phyloP scores from a whole-genome alignment of 495 filamentous ascomycete genomes.

The Neurospora sp. region DNA sequence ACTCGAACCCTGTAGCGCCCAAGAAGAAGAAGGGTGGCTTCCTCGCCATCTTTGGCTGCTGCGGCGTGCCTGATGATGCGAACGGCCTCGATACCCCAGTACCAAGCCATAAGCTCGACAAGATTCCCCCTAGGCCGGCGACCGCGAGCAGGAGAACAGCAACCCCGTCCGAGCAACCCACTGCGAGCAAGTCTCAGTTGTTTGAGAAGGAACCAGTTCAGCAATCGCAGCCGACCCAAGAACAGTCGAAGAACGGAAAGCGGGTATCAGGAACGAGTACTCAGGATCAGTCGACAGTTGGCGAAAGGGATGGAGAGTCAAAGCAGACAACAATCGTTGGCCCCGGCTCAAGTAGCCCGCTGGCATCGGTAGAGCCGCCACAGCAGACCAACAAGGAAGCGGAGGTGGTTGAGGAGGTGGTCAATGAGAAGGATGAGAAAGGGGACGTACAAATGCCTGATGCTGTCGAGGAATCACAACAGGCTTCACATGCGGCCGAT shows the following conservation, averaged over 20 bases:
- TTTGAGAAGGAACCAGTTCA: slow-evolving; percentile 34
- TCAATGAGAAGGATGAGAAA: slow-evolving; percentile 35
- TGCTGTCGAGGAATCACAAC: slow-evolving; percentile 21
- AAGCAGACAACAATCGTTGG: slow-evolving; percentile 35
- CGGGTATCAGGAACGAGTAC: slow-evolving; percentile 33
- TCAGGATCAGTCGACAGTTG: slow-evolving; percentile 33
- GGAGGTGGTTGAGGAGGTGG: slow-evolving; percentile 18
- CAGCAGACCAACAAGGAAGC: slow-evolving; percentile 12
- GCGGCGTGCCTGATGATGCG: slow-evolving; percentile 55
- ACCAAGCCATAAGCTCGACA: slow-evolving; percentile 56
- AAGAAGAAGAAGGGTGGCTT: slow-evolving; percentile 57
- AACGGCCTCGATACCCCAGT: slow-evolving; percentile 50
- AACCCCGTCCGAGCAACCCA: slow-evolving; percentile 44
- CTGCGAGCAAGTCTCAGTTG: slow-evolving; percentile 37
- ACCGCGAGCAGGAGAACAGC: slow-evolving; percentile 46
- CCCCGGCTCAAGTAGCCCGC: slow-evolving; percentile 25
- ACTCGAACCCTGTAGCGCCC: slow-evolving; percentile 37
- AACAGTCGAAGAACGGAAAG: slow-evolving; percentile 27
- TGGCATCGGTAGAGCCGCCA: slow-evolving; percentile 36
- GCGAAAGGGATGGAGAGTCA: slow-evolving; percentile 35
- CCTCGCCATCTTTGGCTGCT: slow-evolving; percentile 71
- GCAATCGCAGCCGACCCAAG: slow-evolving; percentile 20
- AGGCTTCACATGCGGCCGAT: slow-evolving; percentile 8
- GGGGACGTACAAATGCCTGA: slow-evolving; percentile 57
- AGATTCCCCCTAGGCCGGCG: slow-evolving; percentile 39